Percentiles rank a stretch among this genome's conserved stretches.
These are phyloP conservation scores for Porphyrellus cyaneotinctus DNA, from an alignment of 768 basidiomycete species.

Conservation along the genomic window DNA sequence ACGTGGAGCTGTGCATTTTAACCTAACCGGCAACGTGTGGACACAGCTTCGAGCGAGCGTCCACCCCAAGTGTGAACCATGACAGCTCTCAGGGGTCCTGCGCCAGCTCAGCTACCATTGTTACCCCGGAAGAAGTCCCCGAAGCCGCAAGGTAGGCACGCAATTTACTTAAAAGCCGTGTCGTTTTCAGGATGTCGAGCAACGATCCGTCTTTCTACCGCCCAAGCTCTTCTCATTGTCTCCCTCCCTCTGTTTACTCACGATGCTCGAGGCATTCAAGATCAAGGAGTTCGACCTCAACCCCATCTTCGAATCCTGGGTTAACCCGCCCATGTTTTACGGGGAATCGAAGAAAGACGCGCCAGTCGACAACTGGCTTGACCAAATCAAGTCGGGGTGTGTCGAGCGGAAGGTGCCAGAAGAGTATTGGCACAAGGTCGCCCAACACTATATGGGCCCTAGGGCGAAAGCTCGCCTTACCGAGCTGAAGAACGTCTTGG, in stretches of 20 bases:
- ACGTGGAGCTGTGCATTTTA: conserved; percentile 19
- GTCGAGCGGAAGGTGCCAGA: conserved; percentile 65
- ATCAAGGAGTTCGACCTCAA: conserved; percentile 73
- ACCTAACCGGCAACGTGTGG: conserved; percentile 13
- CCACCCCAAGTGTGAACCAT: conserved; percentile 3
- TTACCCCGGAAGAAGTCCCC: conserved; percentile 24
- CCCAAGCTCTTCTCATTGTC: conserved; percentile 1
- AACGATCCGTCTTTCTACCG: conserved; percentile 18
- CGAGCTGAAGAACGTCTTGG: conserved; percentile 70
- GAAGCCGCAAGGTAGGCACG: conserved; percentile 28
- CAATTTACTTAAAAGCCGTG: conserved; percentile 26
- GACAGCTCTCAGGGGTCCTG: conserved; percentile 19
- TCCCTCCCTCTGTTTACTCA: not conserved
- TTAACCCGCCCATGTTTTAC: conserved; percentile 58
- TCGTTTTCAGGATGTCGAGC: conserved; percentile 5
- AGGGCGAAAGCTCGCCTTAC: conserved; percentile 62
- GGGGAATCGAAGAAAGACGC: conserved; percentile 68
- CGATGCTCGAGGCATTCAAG: conserved; percentile 74
- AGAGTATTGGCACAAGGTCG: conserved; percentile 81
- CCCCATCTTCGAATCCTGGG: conserved; percentile 63
- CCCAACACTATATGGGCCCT: conserved; percentile 69
- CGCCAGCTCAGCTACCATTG: conserved; percentile 13
- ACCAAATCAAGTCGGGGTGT: conserved; percentile 69
- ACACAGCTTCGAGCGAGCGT: not conserved
- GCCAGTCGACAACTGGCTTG: conserved; percentile 70